Evolutionary conservation across 176 grass and related monocot genomes (phyloP).

Genomic region (Zizania latifolia): DNA sequence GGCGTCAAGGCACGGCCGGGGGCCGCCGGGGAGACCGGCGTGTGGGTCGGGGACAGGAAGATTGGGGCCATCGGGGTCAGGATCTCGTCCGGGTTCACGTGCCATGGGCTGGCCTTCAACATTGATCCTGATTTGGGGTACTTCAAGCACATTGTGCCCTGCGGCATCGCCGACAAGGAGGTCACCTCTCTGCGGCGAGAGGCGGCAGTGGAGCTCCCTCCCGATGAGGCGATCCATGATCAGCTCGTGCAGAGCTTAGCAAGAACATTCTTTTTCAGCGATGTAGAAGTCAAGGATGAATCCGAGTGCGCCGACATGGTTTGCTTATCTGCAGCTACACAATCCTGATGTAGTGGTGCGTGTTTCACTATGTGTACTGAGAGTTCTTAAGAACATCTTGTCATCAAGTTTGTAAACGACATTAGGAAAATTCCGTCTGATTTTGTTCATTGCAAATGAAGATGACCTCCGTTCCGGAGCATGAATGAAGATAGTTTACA

Average conservation of each 20-base stretch:
- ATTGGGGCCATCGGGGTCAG: slow-evolving; percentile 93
- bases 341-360: slow-evolving; percentile 15
- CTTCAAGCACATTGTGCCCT: slow-evolving; percentile 77
- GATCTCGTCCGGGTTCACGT: slow-evolving; percentile 74
- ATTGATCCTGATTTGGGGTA: slow-evolving; percentile 64
- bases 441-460: neutral
- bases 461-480: neutral
- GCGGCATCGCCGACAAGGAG: slow-evolving; percentile 68
- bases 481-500: neutral
- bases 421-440: neutral
- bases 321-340: neutral
- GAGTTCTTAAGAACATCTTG: neutral
- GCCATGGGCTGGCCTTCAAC: slow-evolving; percentile 76
- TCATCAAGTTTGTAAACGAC: slow-evolving; percentile 3
- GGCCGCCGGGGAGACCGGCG: slow-evolving; percentile 60
- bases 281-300: slow-evolving; percentile 32
- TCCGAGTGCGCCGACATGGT: slow-evolving; percentile 22
- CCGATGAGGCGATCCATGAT: slow-evolving; percentile 68
- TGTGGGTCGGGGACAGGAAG: slow-evolving; percentile 89
- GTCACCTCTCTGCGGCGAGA: slow-evolving; percentile 71
- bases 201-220: slow-evolving; percentile 44
- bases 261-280: slow-evolving; percentile 37
- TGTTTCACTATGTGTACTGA: neutral
- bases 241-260: slow-evolving; percentile 67
- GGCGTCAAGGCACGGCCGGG: slow-evolving; percentile 56